These are phyloP conservation scores for Epicoccum nigrum DNA, from an alignment of 2,329 filamentous ascomycete species.

Conservation along the genomic window DNA sequence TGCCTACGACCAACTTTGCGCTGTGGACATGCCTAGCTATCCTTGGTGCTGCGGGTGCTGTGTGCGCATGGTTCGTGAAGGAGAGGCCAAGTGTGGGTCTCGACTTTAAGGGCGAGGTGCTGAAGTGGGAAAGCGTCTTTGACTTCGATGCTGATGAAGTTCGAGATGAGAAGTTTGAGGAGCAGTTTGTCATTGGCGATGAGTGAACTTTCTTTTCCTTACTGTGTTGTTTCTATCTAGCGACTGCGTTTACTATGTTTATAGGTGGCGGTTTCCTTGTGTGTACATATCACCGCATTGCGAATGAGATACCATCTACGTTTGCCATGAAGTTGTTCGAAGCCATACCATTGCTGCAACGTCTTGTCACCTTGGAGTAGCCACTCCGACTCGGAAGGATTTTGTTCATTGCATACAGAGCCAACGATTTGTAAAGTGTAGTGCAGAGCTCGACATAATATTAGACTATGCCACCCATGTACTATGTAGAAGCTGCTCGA, in stretches of 20 bases:
- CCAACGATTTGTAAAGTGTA: too few relatives aligned
- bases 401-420: too few relatives aligned
- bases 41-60: slow-evolving; percentile 51
- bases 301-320: not conserved
- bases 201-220: slow-evolving; percentile 3
- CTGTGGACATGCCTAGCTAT: slow-evolving; percentile 53
- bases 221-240: slow-evolving; percentile 2
- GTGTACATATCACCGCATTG: slow-evolving; percentile 7
- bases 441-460: too few relatives aligned
- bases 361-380: too few relatives aligned
- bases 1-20: slow-evolving; percentile 52
- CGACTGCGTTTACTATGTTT: not conserved
- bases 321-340: not conserved
- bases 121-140: slow-evolving; percentile 56
- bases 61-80: slow-evolving; percentile 53
- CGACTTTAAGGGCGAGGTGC: slow-evolving; percentile 52
- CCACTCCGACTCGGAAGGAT: too few relatives aligned
- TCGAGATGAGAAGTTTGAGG: slow-evolving; percentile 14
- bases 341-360: not conserved
- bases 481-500: too few relatives aligned
- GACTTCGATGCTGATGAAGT: slow-evolving; percentile 48
- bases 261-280: slow-evolving; percentile 1
- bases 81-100: slow-evolving; percentile 53
- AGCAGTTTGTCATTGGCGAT: slow-evolving; percentile 9
- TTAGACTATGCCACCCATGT: too few relatives aligned